Percentiles rank a stretch among this genome's conserved stretches.
Evolutionary conservation across 352 stramenopile species (phyloP).

Genomic region (Pythium apleroticum): DNA sequence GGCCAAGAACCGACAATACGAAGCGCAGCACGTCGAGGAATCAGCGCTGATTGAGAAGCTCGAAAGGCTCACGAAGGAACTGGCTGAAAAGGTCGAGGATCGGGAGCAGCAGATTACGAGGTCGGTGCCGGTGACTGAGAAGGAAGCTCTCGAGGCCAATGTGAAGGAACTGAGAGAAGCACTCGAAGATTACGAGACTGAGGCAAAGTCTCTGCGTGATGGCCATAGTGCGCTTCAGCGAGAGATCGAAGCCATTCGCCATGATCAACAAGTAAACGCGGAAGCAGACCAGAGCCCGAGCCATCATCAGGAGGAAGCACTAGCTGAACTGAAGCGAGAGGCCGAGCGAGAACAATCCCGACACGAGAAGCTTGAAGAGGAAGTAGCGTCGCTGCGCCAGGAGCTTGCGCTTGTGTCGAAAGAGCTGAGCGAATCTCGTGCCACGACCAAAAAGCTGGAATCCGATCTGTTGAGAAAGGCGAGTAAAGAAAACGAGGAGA

Average conservation of each 20-base stretch:
- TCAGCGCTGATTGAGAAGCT: constrained; percentile 10
- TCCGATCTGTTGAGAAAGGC: constrained; percentile 16
- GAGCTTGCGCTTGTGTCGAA: background rate
- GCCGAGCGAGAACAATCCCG: constrained; percentile 1
- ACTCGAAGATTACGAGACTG: constrained; percentile 5
- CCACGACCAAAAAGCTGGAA: constrained; percentile 22
- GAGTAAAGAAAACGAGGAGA: constrained; percentile 28
- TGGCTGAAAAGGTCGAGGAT: background rate
- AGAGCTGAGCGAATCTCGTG: constrained; percentile 8
- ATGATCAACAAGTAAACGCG: background rate
- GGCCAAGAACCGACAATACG: constrained; percentile 13
- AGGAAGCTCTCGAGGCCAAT: constrained; percentile 33
- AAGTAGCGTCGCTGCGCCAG: constrained; percentile 29
- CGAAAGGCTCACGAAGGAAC: constrained; percentile 5
- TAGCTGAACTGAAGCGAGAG: constrained; percentile 2
- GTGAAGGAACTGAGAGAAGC: constrained; percentile 2
- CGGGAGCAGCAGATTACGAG: background rate
- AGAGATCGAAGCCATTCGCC: background rate
- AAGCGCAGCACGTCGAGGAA: constrained; percentile 3
- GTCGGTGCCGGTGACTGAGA: background rate
- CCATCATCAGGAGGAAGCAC: background rate
- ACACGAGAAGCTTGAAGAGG: constrained; percentile 31
- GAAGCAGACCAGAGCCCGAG: too few relatives aligned
- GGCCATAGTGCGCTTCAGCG: background rate
- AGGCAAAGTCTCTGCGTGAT: background rate